phyloP scores from a whole-genome alignment of 345 rosid species.

The Bruguiera sexangula region DNA sequence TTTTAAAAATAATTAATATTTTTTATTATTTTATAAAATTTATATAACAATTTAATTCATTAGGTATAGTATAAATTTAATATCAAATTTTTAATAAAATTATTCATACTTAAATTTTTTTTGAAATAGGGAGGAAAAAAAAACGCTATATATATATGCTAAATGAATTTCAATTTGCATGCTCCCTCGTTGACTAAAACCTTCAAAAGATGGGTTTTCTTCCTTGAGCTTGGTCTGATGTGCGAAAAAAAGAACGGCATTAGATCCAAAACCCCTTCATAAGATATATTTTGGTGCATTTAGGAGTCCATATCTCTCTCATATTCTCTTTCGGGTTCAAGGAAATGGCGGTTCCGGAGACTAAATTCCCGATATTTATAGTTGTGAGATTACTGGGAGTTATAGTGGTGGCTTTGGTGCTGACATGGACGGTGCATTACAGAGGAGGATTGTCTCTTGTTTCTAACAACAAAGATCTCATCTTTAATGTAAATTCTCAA shows the following conservation, averaged over 20 bases:
- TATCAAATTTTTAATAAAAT: too few species aligned
- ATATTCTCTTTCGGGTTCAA: background rate
- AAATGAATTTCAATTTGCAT: background rate
- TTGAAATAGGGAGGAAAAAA: background rate
- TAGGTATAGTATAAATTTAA: too few species aligned
- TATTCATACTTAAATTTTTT: too few species aligned
- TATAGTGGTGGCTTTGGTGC: constrained; percentile 44
- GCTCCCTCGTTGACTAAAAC: background rate
- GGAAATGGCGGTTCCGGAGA: constrained; percentile 50
- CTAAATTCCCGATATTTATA: constrained; percentile 55
- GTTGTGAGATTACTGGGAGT: constrained; percentile 58
- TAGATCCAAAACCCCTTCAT: background rate
- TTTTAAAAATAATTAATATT: too few species aligned
- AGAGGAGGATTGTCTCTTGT: constrained; percentile 87
- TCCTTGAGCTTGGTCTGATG: background rate
- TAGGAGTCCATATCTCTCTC: background rate
- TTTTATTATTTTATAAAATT: too few species aligned
- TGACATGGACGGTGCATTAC: constrained; percentile 69
- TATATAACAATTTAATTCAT: too few species aligned
- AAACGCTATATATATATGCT: too few species aligned
- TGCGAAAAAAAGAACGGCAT: background rate
- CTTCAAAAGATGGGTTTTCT: background rate
- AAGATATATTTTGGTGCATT: background rate
- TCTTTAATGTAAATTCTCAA: constrained; percentile 58
- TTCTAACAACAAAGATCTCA: constrained; percentile 85